Evolutionary conservation across 2,329 filamentous ascomycete genomes (phyloP).

Genomic region (Periconia sp.): DNA sequence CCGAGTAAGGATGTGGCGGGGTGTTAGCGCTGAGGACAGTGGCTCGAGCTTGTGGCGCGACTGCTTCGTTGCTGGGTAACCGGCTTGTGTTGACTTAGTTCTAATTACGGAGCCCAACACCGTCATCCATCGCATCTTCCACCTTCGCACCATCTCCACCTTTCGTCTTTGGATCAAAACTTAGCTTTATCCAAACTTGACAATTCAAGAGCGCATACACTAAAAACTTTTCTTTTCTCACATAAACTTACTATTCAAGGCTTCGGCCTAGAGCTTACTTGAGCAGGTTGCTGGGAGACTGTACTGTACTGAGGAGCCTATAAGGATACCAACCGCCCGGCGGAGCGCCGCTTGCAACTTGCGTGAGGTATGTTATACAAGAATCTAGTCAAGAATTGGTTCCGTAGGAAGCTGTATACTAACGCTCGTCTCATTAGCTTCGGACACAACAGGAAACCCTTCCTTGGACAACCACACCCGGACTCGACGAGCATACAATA

Average conservation of each 20-base stretch:
- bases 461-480: slow-evolving; percentile 54
- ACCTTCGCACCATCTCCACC: slow-evolving; percentile 14
- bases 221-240: slow-evolving; percentile 8
- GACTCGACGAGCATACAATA: slow-evolving; percentile 71
- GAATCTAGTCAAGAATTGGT: background rate
- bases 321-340: slow-evolving; percentile 63
- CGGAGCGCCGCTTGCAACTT: slow-evolving; percentile 74
- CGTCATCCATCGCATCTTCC: slow-evolving; percentile 28
- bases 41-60: slow-evolving; percentile 5
- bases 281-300: slow-evolving; percentile 43
- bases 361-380: slow-evolving; percentile 67
- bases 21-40: background rate
- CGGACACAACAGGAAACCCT: slow-evolving; percentile 42
- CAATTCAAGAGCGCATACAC: background rate
- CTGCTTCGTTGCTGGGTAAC: slow-evolving; percentile 33
- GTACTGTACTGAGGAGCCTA: slow-evolving; percentile 46
- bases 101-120: slow-evolving; percentile 23
- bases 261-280: slow-evolving; percentile 40
- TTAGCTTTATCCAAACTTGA: background rate
- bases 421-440: slow-evolving; percentile 34
- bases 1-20: slow-evolving; percentile 4
- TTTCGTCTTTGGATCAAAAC: background rate
- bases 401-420: slow-evolving; percentile 16
- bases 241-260: slow-evolving; percentile 20
- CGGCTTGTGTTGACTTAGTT: slow-evolving; percentile 29